Evolutionary conservation across 2,329 filamentous ascomycete genomes (phyloP).

Genomic region (Thyridium curvatum): DNA sequence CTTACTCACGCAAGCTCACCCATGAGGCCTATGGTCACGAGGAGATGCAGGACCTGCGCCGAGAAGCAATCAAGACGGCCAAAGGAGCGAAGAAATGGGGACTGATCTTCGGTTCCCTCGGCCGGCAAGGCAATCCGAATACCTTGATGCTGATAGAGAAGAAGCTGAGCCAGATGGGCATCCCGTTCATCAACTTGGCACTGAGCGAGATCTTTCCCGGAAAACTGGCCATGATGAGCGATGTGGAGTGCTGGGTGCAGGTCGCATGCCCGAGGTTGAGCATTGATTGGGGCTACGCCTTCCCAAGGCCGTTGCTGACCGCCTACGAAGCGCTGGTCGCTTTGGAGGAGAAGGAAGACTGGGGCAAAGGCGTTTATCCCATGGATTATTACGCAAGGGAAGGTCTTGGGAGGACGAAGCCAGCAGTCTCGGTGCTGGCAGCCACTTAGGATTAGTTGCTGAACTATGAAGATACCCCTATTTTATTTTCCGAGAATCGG

Average conservation of each 20-base stretch:
- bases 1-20: constrained; percentile 87
- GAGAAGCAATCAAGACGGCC: constrained; percentile 69
- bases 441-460: too few species aligned
- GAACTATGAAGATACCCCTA: too few species aligned
- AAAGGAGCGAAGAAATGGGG: constrained; percentile 84
- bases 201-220: constrained; percentile 95
- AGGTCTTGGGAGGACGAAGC: constrained; percentile 74
- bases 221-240: constrained; percentile 86
- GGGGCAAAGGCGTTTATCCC: constrained; percentile 73
- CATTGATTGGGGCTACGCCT: constrained; percentile 99
- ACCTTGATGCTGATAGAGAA: constrained; percentile 83
- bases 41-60: constrained; percentile 78
- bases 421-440: constrained; percentile 17
- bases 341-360: constrained; percentile 72
- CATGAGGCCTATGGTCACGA: constrained; percentile 88
- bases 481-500: too few species aligned
- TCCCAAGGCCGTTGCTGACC: constrained; percentile 79
- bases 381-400: constrained; percentile 99
- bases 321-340: constrained; percentile 93
- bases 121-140: constrained; percentile 91
- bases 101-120: constrained; percentile 85
- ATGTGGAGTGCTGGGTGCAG: constrained; percentile 97
- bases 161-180: constrained; percentile 62
- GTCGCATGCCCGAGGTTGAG: constrained; percentile 94
- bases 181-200: constrained; percentile 78